These are phyloP conservation scores for Phytophthora meadii DNA, from an alignment of 352 stramenopile genomes.

Conservation along the genomic window DNA sequence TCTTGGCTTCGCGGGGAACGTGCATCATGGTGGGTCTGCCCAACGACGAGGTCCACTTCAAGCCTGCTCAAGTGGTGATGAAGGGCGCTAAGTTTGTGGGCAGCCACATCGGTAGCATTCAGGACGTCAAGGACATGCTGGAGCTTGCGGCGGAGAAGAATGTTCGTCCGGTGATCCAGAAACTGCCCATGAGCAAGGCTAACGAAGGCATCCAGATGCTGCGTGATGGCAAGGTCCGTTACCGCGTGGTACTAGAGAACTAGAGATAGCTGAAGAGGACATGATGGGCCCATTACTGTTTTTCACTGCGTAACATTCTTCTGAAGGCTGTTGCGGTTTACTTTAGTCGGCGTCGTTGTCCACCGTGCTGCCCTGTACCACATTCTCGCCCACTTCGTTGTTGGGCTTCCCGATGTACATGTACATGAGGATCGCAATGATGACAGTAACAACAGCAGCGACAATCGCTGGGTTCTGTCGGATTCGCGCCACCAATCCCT, in stretches of 20 bases:
- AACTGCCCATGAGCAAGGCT: conserved; percentile 52
- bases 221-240: conserved; percentile 44
- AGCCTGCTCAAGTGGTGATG: conserved; percentile 57
- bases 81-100: conserved; percentile 58
- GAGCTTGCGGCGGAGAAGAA: conserved; percentile 70
- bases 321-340: not conserved
- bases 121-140: conserved; percentile 86
- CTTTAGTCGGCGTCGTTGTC: conserved; percentile 13
- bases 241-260: conserved; percentile 62
- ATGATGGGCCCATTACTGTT: too few relatives aligned
- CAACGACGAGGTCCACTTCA: conserved; percentile 64
- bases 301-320: conserved; percentile 7
- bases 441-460: conserved; percentile 46
- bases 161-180: conserved; percentile 50
- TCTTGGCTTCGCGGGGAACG: conserved; percentile 63
- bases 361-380: not conserved
- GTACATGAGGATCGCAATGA: conserved; percentile 72
- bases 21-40: conserved; percentile 73
- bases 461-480: conserved; percentile 50
- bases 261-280: conserved; percentile 2
- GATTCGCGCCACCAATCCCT: conserved; percentile 27
- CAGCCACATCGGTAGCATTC: conserved; percentile 78
- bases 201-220: conserved; percentile 59
- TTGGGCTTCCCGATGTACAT: conserved; percentile 65
- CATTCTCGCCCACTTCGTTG: conserved; percentile 37